These are phyloP conservation scores for Porogramme epimiltina DNA, from an alignment of 1,284 basidiomycete genomes.

Conservation along the genomic window DNA sequence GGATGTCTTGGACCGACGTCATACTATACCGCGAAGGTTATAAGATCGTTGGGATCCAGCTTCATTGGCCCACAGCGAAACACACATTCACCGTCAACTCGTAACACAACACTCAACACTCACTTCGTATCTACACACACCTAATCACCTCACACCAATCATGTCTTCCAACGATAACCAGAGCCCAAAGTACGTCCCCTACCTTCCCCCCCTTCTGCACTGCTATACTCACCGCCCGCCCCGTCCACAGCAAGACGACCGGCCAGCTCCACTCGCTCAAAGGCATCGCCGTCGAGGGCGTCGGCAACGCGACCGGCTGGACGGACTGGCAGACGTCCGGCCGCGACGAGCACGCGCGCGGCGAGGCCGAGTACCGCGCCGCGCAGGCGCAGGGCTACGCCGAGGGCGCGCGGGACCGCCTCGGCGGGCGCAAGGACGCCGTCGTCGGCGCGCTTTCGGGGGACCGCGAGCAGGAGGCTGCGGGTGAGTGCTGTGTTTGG, in stretches of 20 bases:
- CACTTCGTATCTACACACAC: background rate
- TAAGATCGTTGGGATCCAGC: background rate
- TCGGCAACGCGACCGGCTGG: conserved; percentile 52
- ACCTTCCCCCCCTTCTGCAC: background rate
- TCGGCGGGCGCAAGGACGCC: conserved; percentile 68
- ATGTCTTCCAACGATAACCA: conserved; percentile 7
- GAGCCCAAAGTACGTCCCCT: conserved; percentile 14
- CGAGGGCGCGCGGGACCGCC: conserved; percentile 60
- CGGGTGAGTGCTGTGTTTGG: conserved; percentile 42
- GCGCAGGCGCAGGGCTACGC: conserved; percentile 56
- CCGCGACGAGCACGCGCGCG: conserved; percentile 65
- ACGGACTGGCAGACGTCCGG: conserved; percentile 54
- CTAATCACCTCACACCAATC: conserved; percentile 1
- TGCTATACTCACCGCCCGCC: background rate
- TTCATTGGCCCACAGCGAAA: background rate
- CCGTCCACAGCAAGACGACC: conserved; percentile 50
- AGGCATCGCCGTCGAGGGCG: conserved; percentile 61
- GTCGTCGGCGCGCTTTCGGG: conserved; percentile 67
- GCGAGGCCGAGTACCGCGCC: conserved; percentile 62
- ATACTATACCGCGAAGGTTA: background rate
- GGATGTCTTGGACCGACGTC: conserved; percentile 4
- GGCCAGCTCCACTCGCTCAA: conserved; percentile 65
- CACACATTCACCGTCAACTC: background rate
- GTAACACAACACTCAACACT: background rate
- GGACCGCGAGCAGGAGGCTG: conserved; percentile 60